Evolutionary conservation across 805 yeast species (phyloP).

Genomic region (Yarrowia keelungensis): DNA sequence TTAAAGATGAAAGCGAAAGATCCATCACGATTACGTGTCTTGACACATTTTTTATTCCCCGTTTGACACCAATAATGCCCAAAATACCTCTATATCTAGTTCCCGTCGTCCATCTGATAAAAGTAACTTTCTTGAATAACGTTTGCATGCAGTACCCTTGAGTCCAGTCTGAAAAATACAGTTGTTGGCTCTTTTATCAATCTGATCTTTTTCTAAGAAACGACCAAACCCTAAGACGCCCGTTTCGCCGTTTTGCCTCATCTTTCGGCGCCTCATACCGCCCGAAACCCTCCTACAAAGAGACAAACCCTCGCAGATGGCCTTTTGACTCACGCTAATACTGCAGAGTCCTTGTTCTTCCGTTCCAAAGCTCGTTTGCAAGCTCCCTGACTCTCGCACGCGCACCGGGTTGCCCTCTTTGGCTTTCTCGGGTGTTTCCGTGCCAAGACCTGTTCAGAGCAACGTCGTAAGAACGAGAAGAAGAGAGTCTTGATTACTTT

Average conservation of each 20-base stretch:
- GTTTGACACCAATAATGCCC: too few relatives aligned
- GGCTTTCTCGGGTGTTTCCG: neutral
- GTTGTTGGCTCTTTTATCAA: neutral
- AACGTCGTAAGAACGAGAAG: too few relatives aligned
- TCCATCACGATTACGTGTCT: too few relatives aligned
- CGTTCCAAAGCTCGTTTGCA: neutral
- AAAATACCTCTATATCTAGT: too few relatives aligned
- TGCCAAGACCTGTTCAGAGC: conserved; percentile 2
- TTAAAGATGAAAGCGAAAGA: too few relatives aligned
- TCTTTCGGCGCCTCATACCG: neutral
- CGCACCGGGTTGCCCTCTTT: conserved; percentile 9
- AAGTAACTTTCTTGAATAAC: neutral
- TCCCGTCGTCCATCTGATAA: conserved; percentile 10
- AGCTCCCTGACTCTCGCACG: neutral
- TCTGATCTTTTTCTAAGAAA: neutral
- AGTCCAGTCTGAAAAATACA: conserved; percentile 14
- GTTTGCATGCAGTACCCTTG: conserved; percentile 8
- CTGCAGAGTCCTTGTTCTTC: neutral
- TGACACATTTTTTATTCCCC: too few relatives aligned
- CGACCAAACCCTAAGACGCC: neutral
- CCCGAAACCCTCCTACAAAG: neutral
- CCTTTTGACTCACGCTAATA: neutral
- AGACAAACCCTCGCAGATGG: neutral
- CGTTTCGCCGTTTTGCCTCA: neutral
- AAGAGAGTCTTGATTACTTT: too few relatives aligned